Evolutionary conservation across 345 rosid species (phyloP).

Genomic region (Heritiera fomes): DNA sequence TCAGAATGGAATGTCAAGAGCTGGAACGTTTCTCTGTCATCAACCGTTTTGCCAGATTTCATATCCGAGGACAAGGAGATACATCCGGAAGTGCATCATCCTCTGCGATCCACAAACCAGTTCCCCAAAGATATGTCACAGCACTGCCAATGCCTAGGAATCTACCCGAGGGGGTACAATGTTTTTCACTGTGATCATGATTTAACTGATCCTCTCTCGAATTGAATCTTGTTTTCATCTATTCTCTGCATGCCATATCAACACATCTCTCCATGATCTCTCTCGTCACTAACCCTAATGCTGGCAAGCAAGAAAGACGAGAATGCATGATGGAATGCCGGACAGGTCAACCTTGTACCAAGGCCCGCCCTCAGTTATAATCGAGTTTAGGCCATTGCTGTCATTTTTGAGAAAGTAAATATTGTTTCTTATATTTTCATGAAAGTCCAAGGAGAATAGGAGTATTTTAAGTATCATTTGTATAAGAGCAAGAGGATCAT

Average conservation of each 20-base stretch:
- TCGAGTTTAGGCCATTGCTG: slow-evolving; percentile 28
- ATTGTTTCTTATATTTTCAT: slow-evolving; percentile 40
- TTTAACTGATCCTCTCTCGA: slow-evolving; percentile 20
- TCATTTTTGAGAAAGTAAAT: slow-evolving; percentile 44
- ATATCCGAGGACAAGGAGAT: slow-evolving; percentile 55
- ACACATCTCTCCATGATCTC: slow-evolving; percentile 11
- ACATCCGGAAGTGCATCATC: slow-evolving; percentile 37
- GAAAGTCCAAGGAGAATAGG: slow-evolving; percentile 42
- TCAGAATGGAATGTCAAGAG: slow-evolving; percentile 70
- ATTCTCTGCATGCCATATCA: slow-evolving; percentile 28
- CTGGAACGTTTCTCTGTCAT: slow-evolving; percentile 70
- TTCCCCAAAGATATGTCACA: slow-evolving; percentile 63
- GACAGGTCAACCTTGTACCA: slow-evolving; percentile 27
- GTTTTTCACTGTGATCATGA: slow-evolving; percentile 62
- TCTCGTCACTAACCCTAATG: slow-evolving; percentile 22
- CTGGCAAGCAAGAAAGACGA: slow-evolving; percentile 30
- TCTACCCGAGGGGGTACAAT: slow-evolving; percentile 68
- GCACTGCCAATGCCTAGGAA: slow-evolving; percentile 61
- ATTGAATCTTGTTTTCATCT: slow-evolving; percentile 23
- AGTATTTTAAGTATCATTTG: slow-evolving; percentile 27
- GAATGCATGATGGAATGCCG: slow-evolving; percentile 26
- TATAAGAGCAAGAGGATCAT: slow-evolving; percentile 29
- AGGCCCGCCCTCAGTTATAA: slow-evolving; percentile 18
- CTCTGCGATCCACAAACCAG: slow-evolving; percentile 33
- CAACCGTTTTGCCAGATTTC: slow-evolving; percentile 86